Evolutionary conservation across 2,329 filamentous ascomycete species (phyloP), one percentile per base, ranked within the genome.

Genomic region (Tolypocladium pustulatum): DNA sequence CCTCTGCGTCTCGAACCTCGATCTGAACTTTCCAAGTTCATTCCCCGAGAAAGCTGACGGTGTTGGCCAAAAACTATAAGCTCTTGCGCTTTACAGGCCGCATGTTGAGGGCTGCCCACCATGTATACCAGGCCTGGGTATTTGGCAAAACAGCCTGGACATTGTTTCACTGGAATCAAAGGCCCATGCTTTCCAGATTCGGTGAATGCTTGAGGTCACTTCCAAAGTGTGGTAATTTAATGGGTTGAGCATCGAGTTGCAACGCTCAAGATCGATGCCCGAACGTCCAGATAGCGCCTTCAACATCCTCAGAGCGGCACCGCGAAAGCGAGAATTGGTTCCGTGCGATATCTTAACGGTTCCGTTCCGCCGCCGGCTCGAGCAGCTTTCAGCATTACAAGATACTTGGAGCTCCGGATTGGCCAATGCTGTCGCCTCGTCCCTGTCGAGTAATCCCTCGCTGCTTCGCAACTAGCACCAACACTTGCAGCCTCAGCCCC

Each of bases 291-390:
- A 88, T 0, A 87, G 73, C 0, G 80, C 77, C 57, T 12, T 22
- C 17, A 12, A 41, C 77, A 71, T 0, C 80, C 82, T 49, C 83
- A 74, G n/a, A 2, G 78, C 60, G 80, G 75, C 1, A 86, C 84
- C n/a, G 71, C 76, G 32, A 4, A 5, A 4, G 32, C 32, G 32
- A 34, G 9, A 4, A 9, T 34, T 34, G 5, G 4, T 34, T 34
- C 32, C 9, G 32, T 5, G 38, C 38, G 38, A 41, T 9, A 41
- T 2, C 2, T 80, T 80, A 81, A 74, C 58, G 86, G 73, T 0
- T 86, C 86, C 76, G 87, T 86, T 4, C 85, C 85, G 5, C 85
- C 85, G 1, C 85, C 84, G 8, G 82, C 82, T 36, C 77, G 82
- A 0, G 82, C 81, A 0, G 82, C 81, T 68, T 88, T 89, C 40